These are phyloP conservation scores for Chloris gayana DNA, from an alignment of 176 grass and related monocot genomes.

Conservation along the genomic window DNA sequence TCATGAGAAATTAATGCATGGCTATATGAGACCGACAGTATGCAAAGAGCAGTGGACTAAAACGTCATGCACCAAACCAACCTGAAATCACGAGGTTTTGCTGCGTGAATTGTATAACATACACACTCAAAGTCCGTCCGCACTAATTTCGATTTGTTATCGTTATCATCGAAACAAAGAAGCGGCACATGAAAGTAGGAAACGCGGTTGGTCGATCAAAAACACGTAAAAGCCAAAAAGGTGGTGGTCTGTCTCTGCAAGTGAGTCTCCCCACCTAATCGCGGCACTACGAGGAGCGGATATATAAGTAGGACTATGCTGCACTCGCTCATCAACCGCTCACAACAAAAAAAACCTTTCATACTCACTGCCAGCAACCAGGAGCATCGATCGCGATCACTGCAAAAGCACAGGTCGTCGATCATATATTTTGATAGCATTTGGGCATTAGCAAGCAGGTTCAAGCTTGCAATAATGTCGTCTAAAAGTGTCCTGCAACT, in stretches of 20 bases:
- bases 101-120: background rate
- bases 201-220: background rate
- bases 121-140: background rate
- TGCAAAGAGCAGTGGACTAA: background rate
- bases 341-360: background rate
- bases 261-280: background rate
- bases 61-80: background rate
- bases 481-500: background rate
- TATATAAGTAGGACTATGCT: background rate
- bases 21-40: slow-evolving; percentile 1
- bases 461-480: background rate
- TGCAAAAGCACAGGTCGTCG: background rate
- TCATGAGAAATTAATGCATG: background rate
- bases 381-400: background rate
- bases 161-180: background rate
- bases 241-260: background rate
- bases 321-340: background rate
- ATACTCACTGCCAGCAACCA: background rate
- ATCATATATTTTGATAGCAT: background rate
- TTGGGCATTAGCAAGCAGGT: background rate
- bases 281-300: background rate
- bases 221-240: background rate
- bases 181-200: background rate
- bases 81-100: background rate
- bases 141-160: background rate